Base-by-base conservation (phyloP, 1,284 basidiomycete species). In the Golubevia sp. region DNA sequence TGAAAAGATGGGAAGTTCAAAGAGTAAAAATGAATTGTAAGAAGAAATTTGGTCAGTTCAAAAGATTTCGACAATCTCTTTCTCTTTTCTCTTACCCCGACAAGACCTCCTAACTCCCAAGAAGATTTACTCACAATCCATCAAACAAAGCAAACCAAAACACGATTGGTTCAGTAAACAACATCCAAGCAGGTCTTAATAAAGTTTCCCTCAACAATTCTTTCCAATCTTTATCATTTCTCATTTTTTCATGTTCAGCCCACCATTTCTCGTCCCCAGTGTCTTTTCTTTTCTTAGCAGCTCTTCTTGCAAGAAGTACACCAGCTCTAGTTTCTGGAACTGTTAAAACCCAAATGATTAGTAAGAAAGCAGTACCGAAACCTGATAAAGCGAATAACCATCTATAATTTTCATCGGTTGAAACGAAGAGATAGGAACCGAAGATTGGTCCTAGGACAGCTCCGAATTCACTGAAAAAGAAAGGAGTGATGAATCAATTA, bases 331-430 rank as follows among this genome's bases (percentile, higher is more conserved):
- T 77, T 38, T 77, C 76, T 2, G 72, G 74, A n/a, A 68, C 62
- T 13, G 62, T 55, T 25, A 76, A 56, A 18, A 71, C 21, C 23
- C 68, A 67, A 25, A 72, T 2, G 0, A 53, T 55, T 7, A 69
- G 55, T 11, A 77, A 55, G 52, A 66, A 63, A n/a, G 65, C 74
- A 8, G 61, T 55, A 5, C 67, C 75, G 52, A 77, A 64, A 4
- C 75, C 75, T 2, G 61, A 53, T 4, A 74, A 66, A 25, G 73
- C 75, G 54, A 77, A 77, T 5, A 66, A 67, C 75, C 74, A 77
- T 34, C 75, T 54, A 70, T 71, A 77, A 2, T 68, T 70, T n/a
- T n/a, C n/a, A n/a, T n/a, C n/a, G 8, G 55, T 56, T 21, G 59
- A 27, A 21, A 65, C 59, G 3, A 67, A 63, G 1, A 70, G 50